Evolutionary conservation across 148 eudicot species (phyloP).

Genomic region (Vaccinium myrtillus): DNA sequence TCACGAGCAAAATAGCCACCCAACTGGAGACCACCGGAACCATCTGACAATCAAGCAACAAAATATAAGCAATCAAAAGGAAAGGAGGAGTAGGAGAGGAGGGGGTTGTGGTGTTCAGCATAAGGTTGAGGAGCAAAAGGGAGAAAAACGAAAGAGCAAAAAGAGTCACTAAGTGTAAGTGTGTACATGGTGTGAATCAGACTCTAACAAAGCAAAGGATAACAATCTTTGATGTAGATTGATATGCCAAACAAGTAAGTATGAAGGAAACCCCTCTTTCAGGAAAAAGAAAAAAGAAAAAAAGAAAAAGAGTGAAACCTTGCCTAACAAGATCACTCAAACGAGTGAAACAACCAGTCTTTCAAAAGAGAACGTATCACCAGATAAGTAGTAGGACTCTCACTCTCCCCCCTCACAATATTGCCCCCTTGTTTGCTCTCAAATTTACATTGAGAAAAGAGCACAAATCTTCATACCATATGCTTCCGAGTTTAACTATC

Average conservation of each 20-base stretch:
- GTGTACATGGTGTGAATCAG: neutral
- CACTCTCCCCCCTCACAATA: too few species aligned
- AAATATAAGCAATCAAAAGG: slow-evolving; percentile 6
- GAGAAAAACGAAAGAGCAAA: neutral
- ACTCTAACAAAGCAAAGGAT: neutral
- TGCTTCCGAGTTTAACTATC: neutral
- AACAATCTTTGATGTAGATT: neutral
- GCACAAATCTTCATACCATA: neutral
- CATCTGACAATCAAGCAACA: slow-evolving; percentile 35
- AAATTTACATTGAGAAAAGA: neutral
- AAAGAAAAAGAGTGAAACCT: neutral
- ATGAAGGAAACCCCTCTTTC: neutral
- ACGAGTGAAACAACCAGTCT: neutral
- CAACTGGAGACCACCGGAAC: slow-evolving; percentile 54
- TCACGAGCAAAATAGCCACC: slow-evolving; percentile 52
- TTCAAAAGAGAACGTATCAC: neutral
- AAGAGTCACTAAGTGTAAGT: neutral
- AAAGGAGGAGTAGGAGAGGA: neutral
- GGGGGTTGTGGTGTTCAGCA: neutral
- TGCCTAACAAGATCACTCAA: neutral
- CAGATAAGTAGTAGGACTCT: neutral
- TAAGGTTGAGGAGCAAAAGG: too few species aligned
- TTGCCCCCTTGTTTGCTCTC: neutral
- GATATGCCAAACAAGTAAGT: neutral
- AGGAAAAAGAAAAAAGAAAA: neutral